Conservation (phyloP, 352 stramenopile species). For the Blastocystis sp. region DNA sequence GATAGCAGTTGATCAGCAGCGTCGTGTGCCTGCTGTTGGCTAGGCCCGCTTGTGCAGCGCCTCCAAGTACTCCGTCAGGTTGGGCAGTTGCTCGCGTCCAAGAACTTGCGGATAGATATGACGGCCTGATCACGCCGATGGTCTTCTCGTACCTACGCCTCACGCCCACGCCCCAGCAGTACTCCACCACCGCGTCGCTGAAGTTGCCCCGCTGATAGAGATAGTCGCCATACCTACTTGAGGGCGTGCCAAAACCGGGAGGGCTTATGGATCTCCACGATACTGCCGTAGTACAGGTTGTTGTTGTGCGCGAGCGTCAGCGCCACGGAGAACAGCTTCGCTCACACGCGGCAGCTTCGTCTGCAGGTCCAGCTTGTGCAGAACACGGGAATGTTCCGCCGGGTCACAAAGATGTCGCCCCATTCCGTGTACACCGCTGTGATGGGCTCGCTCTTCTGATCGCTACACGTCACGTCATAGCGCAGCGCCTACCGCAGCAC, state of each 20-base stretch:
- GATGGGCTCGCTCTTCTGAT: neutral
- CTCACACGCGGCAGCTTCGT: slow-evolving; percentile 90
- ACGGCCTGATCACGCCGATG: slow-evolving; percentile 87
- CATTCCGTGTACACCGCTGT: slow-evolving; percentile 25
- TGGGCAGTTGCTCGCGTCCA: slow-evolving; percentile 92
- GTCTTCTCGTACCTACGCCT: slow-evolving; percentile 56
- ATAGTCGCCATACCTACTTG: slow-evolving; percentile 87
- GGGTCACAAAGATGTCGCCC: slow-evolving; percentile 68
- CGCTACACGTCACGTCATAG: neutral
- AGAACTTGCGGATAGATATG: slow-evolving; percentile 94
- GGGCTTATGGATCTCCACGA: slow-evolving; percentile 83
- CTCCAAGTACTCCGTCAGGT: slow-evolving; percentile 92
- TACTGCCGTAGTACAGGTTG: slow-evolving; percentile 87
- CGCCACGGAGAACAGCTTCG: slow-evolving; percentile 92
- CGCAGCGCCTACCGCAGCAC: neutral
- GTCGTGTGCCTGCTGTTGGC: slow-evolving; percentile 86
- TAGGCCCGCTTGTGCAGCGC: slow-evolving; percentile 80
- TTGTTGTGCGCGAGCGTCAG: slow-evolving; percentile 89
- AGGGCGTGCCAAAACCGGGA: slow-evolving; percentile 64
- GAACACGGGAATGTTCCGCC: slow-evolving; percentile 77
- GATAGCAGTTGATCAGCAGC: slow-evolving; percentile 86
- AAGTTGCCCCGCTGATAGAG: slow-evolving; percentile 94
- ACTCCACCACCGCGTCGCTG: slow-evolving; percentile 90
- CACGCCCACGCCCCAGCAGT: slow-evolving; percentile 84
- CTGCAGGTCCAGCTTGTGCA: slow-evolving; percentile 87